phyloP scores from a whole-genome alignment of 1,284 basidiomycete genomes.

The Marasmius tenuissimus region DNA sequence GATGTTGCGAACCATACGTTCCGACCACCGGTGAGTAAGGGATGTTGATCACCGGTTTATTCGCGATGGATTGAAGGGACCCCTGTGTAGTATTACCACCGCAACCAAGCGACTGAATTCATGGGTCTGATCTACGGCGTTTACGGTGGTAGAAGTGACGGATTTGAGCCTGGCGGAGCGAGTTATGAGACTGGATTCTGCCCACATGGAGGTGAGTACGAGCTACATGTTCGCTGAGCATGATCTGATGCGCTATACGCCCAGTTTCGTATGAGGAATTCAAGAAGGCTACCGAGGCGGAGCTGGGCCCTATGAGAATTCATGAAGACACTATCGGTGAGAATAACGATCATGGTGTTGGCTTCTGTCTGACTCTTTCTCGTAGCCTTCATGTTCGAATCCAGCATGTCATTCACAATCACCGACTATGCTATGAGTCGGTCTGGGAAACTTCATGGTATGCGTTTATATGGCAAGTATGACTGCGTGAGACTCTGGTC shows the following conservation, averaged over 20 bases:
- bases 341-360: constrained; percentile 8
- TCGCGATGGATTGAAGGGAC: not conserved
- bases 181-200: constrained; percentile 65
- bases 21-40: constrained; percentile 39
- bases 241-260: not conserved
- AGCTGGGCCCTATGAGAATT: constrained; percentile 49
- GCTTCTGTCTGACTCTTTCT: not conserved
- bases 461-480: constrained; percentile 14
- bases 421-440: constrained; percentile 64
- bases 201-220: constrained; percentile 52
- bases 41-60: not conserved
- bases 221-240: not conserved
- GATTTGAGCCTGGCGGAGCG: constrained; percentile 56
- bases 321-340: constrained; percentile 56
- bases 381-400: constrained; percentile 66
- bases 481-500: not conserved
- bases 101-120: constrained; percentile 62
- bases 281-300: constrained; percentile 50
- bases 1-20: constrained; percentile 55
- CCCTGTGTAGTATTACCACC: constrained; percentile 54
- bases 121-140: constrained; percentile 60
- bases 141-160: constrained; percentile 62
- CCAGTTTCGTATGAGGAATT: constrained; percentile 58
- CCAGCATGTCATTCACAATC: constrained; percentile 59
- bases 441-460: constrained; percentile 56